These are phyloP conservation scores for Thuja plicata DNA, from an alignment of 83 land plant genomes.

Conservation along the genomic window DNA sequence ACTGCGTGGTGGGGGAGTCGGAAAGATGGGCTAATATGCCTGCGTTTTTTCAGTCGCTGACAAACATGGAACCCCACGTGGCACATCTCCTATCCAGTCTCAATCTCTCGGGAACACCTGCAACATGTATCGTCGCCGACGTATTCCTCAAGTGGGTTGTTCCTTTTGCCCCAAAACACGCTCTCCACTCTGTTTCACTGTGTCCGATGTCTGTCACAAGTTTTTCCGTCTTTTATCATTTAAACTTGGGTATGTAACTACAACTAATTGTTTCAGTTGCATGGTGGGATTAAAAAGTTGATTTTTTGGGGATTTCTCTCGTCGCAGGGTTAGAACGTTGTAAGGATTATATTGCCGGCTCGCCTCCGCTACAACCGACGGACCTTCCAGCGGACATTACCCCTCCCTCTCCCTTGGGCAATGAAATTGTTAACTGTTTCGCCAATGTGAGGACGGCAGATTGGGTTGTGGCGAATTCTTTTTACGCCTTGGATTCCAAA, in stretches of 20 bases:
- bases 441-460: slow-evolving; percentile 19
- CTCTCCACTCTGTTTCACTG: slow-evolving; percentile 28
- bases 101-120: slow-evolving; percentile 1
- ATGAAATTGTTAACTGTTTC: neutral
- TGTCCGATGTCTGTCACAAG: slow-evolving; percentile 33
- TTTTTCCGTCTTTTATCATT: slow-evolving; percentile 26
- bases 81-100: slow-evolving; percentile 22
- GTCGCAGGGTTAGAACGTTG: neutral
- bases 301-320: neutral
- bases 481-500: slow-evolving; percentile 38
- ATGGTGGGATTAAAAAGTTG: neutral
- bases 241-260: neutral
- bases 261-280: neutral
- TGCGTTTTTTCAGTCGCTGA: slow-evolving; percentile 28
- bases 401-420: neutral
- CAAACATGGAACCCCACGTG: slow-evolving; percentile 25
- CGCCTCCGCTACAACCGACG: too few species aligned
- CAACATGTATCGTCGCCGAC: slow-evolving; percentile 31
- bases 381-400: too few species aligned
- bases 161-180: slow-evolving; percentile 26
- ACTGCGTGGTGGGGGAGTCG: slow-evolving; percentile 33
- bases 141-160: slow-evolving; percentile 31
- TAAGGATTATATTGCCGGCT: slow-evolving; percentile 9
- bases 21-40: slow-evolving; percentile 14
- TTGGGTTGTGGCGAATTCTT: slow-evolving; percentile 33